Evolutionary conservation across 305 asterid genomes (phyloP).

Genomic region (Caryopteris hybrid): DNA sequence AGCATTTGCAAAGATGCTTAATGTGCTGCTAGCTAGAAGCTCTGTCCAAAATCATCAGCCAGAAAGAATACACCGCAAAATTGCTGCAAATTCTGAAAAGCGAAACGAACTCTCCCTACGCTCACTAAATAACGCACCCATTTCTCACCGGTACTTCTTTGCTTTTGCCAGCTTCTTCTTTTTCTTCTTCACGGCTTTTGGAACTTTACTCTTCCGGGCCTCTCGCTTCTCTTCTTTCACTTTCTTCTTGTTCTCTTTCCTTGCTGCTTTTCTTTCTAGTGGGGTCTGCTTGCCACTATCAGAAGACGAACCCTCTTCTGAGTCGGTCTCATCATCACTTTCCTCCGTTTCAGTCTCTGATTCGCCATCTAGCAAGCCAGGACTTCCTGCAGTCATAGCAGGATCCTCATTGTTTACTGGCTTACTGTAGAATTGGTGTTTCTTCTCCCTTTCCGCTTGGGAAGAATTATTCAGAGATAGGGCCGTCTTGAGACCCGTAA

Average conservation of each 20-base stretch:
- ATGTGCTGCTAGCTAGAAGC: no score
- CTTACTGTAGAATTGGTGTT: conserved; percentile 2
- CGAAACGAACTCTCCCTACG: neutral
- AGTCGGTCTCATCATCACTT: conserved; percentile 37
- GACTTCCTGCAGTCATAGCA: no score
- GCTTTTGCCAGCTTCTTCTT: conserved; percentile 88
- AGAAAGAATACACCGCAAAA: no score
- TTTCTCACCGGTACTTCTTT: conserved; percentile 53
- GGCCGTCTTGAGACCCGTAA: conserved; percentile 80
- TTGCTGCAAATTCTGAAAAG: neutral
- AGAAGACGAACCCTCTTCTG: conserved; percentile 41
- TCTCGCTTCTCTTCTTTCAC: conserved; percentile 93
- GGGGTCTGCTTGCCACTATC: conserved; percentile 42
- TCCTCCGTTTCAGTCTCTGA: conserved; percentile 41
- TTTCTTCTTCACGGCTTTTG: conserved; percentile 79
- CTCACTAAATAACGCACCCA: neutral
- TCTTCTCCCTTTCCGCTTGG: conserved; percentile 31
- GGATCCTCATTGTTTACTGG: no score
- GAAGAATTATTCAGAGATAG: conserved; percentile 42
- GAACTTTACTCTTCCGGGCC: conserved; percentile 67
- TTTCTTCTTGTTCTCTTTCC: conserved; percentile 91
- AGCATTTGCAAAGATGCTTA: no score
- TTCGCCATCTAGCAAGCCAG: conserved; percentile 20
- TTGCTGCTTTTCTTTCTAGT: conserved; percentile 59
- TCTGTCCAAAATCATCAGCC: neutral